Conservation (phyloP, 352 stramenopile species). For the Achlya hypogyna region DNA sequence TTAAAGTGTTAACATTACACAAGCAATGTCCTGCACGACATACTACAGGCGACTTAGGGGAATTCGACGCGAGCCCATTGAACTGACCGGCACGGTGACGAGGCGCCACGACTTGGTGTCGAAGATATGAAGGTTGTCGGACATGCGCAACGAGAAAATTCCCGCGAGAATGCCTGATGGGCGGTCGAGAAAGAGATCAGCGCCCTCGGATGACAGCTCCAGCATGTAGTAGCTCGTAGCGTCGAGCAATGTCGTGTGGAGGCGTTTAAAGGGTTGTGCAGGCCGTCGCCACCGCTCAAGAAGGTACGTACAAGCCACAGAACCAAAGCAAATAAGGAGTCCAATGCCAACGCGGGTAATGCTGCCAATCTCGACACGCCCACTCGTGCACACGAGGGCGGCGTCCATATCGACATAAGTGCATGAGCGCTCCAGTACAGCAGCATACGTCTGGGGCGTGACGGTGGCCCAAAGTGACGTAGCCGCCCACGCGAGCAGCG, state of each 20-base stretch:
- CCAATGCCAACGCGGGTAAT: neutral
- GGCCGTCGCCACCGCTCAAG: constrained; percentile 5
- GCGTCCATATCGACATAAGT: neutral
- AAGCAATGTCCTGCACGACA: no score
- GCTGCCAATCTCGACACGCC: neutral
- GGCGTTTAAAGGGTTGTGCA: neutral
- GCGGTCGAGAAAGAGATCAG: neutral
- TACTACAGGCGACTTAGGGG: no score
- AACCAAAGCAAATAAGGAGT: neutral
- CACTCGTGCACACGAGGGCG: neutral
- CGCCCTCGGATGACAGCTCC: neutral
- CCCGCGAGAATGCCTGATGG: constrained; percentile 7
- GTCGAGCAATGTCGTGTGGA: neutral
- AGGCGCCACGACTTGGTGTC: constrained; percentile 14
- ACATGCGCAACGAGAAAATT: neutral
- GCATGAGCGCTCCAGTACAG: neutral
- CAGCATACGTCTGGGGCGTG: neutral
- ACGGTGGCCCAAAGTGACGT: neutral
- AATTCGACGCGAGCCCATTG: no score
- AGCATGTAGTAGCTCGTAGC: neutral
- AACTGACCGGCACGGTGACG: neutral
- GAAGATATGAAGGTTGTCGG: constrained; percentile 4
- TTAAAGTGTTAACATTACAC: no score
- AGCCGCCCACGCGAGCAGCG: neutral
- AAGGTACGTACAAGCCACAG: constrained; percentile 1